A percentile compares a stretch with the other conserved stretches of the same genome.
Conservation (phyloP, 768 basidiomycete genomes). For the Lactifluus volemus region DNA sequence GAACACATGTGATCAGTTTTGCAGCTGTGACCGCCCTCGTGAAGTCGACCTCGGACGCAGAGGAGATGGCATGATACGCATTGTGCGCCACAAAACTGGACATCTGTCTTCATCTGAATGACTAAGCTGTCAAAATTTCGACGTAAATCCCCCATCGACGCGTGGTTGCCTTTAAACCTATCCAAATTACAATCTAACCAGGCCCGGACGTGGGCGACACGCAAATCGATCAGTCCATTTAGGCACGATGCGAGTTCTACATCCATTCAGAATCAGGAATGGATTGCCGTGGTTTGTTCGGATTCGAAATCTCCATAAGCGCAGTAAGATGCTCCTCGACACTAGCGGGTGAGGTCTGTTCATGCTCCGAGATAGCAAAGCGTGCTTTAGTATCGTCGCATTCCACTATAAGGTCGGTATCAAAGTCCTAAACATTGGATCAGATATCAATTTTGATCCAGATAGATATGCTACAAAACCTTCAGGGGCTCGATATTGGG, state of each 20-base stretch:
- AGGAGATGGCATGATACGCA: constrained; percentile 41
- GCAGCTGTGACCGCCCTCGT: constrained; percentile 42
- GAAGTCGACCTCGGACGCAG: constrained; percentile 41
- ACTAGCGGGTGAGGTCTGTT: constrained; percentile 13
- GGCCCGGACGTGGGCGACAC: constrained; percentile 38
- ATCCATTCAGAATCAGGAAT: constrained; percentile 37
- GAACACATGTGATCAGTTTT: constrained; percentile 40
- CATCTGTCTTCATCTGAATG: constrained; percentile 27
- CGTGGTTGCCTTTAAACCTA: constrained; percentile 36
- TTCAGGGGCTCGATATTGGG: constrained; percentile 42
- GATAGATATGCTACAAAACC: constrained; percentile 25
- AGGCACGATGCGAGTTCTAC: constrained; percentile 32
- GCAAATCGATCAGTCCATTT: constrained; percentile 30
- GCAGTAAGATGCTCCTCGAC: constrained; percentile 24
- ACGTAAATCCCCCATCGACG: constrained; percentile 38
- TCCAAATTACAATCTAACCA: constrained; percentile 45
- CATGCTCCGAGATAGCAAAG: constrained; percentile 27
- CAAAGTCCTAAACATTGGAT: constrained; percentile 35
- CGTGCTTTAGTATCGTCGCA: constrained; percentile 6
- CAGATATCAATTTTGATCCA: neutral
- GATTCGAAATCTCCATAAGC: constrained; percentile 25
- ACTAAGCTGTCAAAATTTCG: constrained; percentile 35
- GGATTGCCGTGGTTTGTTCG: constrained; percentile 27
- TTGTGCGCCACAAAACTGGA: constrained; percentile 37
- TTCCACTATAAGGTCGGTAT: constrained; percentile 37